Percentiles rank a stretch among this genome's conserved stretches.
These are phyloP conservation scores for Lecanicillium sp. DNA, from an alignment of 2,329 filamentous ascomycete genomes.

Conservation along the genomic window DNA sequence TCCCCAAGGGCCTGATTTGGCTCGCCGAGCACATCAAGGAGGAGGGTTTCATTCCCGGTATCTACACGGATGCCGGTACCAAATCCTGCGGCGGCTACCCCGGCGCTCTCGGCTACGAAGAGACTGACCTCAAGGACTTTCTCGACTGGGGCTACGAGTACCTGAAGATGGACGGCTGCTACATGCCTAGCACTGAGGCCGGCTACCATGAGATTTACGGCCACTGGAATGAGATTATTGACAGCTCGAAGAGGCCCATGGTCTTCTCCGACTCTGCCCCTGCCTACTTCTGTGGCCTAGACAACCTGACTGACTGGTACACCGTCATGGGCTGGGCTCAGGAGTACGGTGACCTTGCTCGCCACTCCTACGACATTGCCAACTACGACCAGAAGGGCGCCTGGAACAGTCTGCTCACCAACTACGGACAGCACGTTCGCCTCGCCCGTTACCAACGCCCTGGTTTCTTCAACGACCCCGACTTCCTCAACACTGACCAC, in stretches of 20 bases:
- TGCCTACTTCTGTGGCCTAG: conserved; percentile 29
- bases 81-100: conserved; percentile 34
- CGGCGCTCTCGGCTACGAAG: conserved; percentile 30
- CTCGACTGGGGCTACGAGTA: conserved; percentile 28
- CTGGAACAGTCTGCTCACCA: conserved; percentile 39
- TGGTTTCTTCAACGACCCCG: conserved; percentile 29
- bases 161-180: conserved; percentile 32
- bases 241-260: conserved; percentile 24
- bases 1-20: conserved; percentile 34
- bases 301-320: conserved; percentile 34
- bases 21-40: conserved; percentile 27
- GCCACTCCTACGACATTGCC: conserved; percentile 33
- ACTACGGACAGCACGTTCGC: conserved; percentile 35
- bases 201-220: conserved; percentile 25
- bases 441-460: conserved; percentile 29
- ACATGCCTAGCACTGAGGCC: conserved; percentile 19
- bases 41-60: conserved; percentile 33
- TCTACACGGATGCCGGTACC: conserved; percentile 36
- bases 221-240: conserved; percentile 33
- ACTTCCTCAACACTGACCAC: conserved; percentile 28
- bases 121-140: conserved; percentile 31
- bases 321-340: conserved; percentile 35
- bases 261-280: conserved; percentile 37
- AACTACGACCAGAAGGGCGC: conserved; percentile 30
- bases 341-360: conserved; percentile 30